Evolutionary conservation across 2,329 filamentous ascomycete species (phyloP), one percentile per base, ranked within the genome.

Genomic region (Calonectria fujianensis): DNA sequence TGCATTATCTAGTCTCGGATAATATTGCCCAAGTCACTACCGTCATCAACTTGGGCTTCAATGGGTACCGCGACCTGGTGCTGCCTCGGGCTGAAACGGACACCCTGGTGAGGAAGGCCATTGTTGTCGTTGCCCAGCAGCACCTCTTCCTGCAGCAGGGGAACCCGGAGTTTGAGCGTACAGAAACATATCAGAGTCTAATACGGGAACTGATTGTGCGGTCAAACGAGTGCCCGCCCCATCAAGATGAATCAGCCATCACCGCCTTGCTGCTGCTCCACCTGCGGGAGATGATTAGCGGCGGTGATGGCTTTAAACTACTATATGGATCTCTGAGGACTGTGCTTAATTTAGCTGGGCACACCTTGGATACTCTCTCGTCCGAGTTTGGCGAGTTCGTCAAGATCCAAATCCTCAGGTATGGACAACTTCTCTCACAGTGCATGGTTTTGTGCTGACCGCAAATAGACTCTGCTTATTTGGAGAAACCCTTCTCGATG

Each of bases 21-120:
- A 71, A 80, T 10, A 80, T 80, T 13, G 78, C 78, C 11, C 72
- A 80, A 6, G 72, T 80, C 4, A 80, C 80, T 4, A 75, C 78
- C 0, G 78, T 80, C 11, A 80, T 80, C 11, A 80, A 80, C n/a
- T 57, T 80, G 51, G 78, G 78, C 9, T 80, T 79, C 67, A 80
- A 80, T 29, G 78, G 78, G 0, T 80, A 80, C 11, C 72, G 78
- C 3, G 78, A 80, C 24, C 63, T 80, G 1, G 71, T 80, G 0
- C 9, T 80, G 0, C 78, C 78, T 20, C 76, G 52, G 57, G 78
- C 78, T 6, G 78, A 80, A 13, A 76, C 74, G 1, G 78, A 80
- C 0, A 75, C 78, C 2, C 24, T 80, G 0, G 78, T 80, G 2
- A 51, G 78, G 32, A 80, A 74, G 16, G 78, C 78, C 1, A 74